These are phyloP conservation scores for Eucalyptus shirleyi DNA, from an alignment of 345 rosid species.

Conservation along the genomic window DNA sequence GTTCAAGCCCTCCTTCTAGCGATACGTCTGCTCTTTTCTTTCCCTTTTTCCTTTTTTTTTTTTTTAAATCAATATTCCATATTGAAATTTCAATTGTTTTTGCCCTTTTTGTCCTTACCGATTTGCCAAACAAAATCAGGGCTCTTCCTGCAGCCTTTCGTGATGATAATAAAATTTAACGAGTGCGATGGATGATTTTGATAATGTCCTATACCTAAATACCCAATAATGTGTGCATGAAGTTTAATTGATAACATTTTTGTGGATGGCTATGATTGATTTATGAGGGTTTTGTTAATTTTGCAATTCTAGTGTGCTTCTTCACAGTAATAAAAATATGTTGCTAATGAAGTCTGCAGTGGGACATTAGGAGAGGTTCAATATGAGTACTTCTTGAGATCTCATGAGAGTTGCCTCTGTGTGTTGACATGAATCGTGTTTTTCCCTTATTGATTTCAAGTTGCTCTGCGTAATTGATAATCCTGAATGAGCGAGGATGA, in stretches of 20 bases:
- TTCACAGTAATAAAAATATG: neutral
- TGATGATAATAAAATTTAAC: neutral
- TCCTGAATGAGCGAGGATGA: neutral
- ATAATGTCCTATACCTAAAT: neutral
- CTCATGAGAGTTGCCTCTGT: neutral
- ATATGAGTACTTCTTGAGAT: neutral
- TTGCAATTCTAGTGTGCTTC: neutral
- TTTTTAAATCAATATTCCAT: too few relatives aligned
- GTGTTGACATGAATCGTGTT: too few relatives aligned
- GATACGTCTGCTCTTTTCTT: neutral
- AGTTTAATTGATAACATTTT: neutral
- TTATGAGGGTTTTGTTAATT: neutral
- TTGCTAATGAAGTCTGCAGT: neutral
- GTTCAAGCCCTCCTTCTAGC: slow-evolving; percentile 59
- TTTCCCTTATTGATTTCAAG: neutral
- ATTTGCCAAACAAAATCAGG: neutral
- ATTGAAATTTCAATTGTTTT: neutral
- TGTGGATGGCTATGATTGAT: neutral
- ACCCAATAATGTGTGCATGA: neutral
- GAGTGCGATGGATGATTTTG: neutral
- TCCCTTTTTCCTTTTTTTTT: too few relatives aligned
- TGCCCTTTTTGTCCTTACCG: neutral
- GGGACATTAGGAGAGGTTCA: neutral
- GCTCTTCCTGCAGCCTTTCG: neutral
- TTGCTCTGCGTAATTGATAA: neutral